phyloP scores from a whole-genome alignment of 2,329 filamentous ascomycete species.

The Diaporthe citrichinensis region DNA sequence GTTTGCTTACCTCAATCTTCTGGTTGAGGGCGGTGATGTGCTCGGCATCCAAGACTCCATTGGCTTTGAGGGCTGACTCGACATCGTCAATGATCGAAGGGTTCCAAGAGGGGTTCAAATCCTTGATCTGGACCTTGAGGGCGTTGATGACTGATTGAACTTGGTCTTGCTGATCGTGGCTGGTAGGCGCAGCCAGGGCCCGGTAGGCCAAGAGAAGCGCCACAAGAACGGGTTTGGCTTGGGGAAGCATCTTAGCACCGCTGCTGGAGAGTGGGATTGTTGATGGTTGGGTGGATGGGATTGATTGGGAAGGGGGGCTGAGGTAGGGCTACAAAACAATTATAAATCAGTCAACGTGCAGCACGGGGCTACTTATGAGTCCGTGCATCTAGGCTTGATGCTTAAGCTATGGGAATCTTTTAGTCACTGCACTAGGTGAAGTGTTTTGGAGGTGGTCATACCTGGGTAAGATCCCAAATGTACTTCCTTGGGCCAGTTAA shows the following conservation, averaged over 20 bases:
- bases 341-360: neutral
- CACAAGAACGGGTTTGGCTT: neutral
- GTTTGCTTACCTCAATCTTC: constrained; percentile 1
- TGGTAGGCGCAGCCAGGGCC: neutral
- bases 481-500: too few relatives aligned
- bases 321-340: neutral
- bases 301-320: neutral
- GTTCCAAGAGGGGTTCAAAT: neutral
- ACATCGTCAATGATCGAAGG: neutral
- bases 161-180: neutral
- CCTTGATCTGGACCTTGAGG: neutral
- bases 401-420: neutral
- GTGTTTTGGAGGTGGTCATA: too few relatives aligned
- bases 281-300: neutral
- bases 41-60: neutral
- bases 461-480: too few relatives aligned
- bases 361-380: neutral
- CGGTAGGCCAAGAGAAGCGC: neutral
- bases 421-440: neutral
- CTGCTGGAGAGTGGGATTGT: neutral
- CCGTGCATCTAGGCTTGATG: neutral
- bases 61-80: neutral
- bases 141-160: neutral
- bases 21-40: neutral
- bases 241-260: neutral